Evolutionary conservation across 2,329 filamentous ascomycete genomes (phyloP).

Genomic region (Botrytis elliptica): DNA sequence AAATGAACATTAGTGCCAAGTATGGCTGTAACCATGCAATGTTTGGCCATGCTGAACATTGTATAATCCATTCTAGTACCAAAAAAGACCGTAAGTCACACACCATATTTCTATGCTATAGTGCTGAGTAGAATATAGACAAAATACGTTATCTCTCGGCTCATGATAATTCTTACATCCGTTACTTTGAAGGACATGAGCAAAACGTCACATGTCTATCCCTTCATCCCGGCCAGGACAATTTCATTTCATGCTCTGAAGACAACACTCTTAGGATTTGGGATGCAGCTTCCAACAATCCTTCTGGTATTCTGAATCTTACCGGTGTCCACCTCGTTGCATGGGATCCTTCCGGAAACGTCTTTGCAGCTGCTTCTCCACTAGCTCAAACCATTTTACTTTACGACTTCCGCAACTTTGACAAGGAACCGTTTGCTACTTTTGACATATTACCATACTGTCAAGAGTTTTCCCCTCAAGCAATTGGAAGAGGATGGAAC

Average conservation of each 20-base stretch:
- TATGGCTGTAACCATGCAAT: conserved; percentile 93
- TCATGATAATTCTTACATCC: conserved; percentile 94
- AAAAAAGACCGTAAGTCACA: conserved; percentile 73
- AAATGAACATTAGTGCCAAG: conserved; percentile 90
- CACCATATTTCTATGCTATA: not conserved
- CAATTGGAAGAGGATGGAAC: conserved; percentile 70
- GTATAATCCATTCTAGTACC: conserved; percentile 93
- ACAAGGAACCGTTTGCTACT: conserved; percentile 82
- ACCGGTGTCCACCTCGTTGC: conserved; percentile 78
- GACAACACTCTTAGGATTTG: conserved; percentile 92
- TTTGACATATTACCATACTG: conserved; percentile 68
- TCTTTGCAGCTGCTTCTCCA: conserved; percentile 87
- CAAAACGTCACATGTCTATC: conserved; percentile 78
- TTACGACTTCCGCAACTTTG: conserved; percentile 91
- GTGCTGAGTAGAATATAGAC: conserved; percentile 48
- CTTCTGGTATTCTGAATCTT: conserved; percentile 77
- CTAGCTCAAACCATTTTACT: conserved; percentile 76
- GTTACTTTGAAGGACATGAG: conserved; percentile 92
- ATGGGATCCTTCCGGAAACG: conserved; percentile 87
- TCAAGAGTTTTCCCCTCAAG: conserved; percentile 52
- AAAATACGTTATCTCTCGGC: conserved; percentile 83
- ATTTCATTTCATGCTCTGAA: conserved; percentile 86
- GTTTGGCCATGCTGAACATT: conserved; percentile 84
- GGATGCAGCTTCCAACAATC: conserved; percentile 73
- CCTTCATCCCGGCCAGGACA: conserved; percentile 82